A percentile compares a stretch with the other conserved stretches of the same genome.
Conservation (phyloP, 192 early-diverging fungal genomes). For the Coemansia biformis region DNA sequence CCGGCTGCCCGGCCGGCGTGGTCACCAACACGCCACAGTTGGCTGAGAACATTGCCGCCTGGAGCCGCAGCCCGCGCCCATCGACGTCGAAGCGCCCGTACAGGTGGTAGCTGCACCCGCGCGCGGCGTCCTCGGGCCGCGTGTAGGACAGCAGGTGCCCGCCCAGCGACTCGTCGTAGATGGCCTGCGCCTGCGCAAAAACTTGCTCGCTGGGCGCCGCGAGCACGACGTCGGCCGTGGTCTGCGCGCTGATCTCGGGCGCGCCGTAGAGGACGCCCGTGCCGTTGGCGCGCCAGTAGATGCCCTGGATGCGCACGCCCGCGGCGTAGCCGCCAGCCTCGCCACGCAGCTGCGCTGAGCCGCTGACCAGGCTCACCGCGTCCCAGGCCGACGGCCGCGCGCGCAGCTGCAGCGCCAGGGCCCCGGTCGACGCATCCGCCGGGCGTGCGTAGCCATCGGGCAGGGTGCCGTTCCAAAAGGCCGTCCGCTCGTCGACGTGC, state of each 20-base stretch:
- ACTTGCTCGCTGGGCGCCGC: slow-evolving; percentile 16
- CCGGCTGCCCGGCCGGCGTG: slow-evolving; percentile 1
- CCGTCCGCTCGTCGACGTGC: slow-evolving; percentile 1
- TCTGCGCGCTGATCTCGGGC: slow-evolving; percentile 15
- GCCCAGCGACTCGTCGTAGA: slow-evolving; percentile 9
- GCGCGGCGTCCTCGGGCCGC: slow-evolving; percentile 12
- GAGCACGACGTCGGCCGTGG: slow-evolving; percentile 16
- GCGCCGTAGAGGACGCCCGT: slow-evolving; percentile 21
- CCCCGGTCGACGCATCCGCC: slow-evolving; percentile 6
- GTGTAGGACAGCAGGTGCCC: slow-evolving; percentile 12
- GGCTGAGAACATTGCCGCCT: slow-evolving; percentile 16
- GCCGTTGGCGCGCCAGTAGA: slow-evolving; percentile 23
- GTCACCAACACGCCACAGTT: slow-evolving; percentile 15
- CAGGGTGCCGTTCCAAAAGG: slow-evolving; percentile 8
- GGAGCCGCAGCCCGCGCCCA: neutral
- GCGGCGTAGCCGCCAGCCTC: neutral
- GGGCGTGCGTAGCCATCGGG: slow-evolving; percentile 13
- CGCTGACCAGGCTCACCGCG: slow-evolving; percentile 13
- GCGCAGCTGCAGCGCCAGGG: slow-evolving; percentile 16
- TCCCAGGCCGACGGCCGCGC: neutral
- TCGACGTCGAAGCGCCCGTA: slow-evolving; percentile 12
- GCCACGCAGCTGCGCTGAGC: slow-evolving; percentile 5
- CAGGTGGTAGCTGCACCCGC: slow-evolving; percentile 34
- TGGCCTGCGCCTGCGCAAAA: slow-evolving; percentile 18
- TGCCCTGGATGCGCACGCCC: slow-evolving; percentile 16